Base-by-base conservation (phyloP, 2,329 filamentous ascomycete genomes). In the Ceratocystis papillata region DNA sequence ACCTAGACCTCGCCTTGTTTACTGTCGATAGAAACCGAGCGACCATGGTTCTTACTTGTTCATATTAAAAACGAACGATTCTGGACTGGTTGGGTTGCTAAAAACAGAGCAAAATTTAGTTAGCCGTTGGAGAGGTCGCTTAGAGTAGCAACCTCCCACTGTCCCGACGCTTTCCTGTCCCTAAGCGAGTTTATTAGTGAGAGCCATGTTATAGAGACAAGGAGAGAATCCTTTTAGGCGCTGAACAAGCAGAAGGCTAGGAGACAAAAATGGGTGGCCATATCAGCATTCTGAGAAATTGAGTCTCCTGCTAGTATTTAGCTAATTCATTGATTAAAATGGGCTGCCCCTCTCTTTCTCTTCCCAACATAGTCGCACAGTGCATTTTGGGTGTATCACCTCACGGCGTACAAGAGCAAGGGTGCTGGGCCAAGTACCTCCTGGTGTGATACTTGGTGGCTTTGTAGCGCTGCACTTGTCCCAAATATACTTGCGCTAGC, bases 381-480 rank as follows among this genome's bases (percentile, higher is more conserved):
- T 63, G 61, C 44, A 45, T 41, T 45, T 62, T 41, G 37, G 10
- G 25, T 62, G 59, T 22, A 25, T 37, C 45, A 62, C 37, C 37
- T 62, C 60, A 45, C 44, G 59, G 59, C 37, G 60, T 44, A 62
- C 60, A 62, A 41, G 37, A 45, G 37, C 33, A 62, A 62, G 37
- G 37, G 25, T 45, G 25, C 6, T 46, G 41, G 60, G 60, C 37
- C 22, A 48, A 30, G 61, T 63, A 48, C 41, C 22, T 63, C 48
- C 61, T 63, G 44, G 61, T 25, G 44, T 48, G n/a, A 25, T 41
- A 63, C 46, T 59, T 59, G 53, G 53, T 59, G 53, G 53, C 53
- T 37, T 59, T 17, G 53, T 59, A 59, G 53, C 15, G 53, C 53
- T 59, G 53, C 25, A 33, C 25, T 45, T 25, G 41, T 48, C 44